Percentiles rank a stretch among this genome's conserved stretches.
These are phyloP conservation scores for Suillus tomentosus DNA, from an alignment of 768 basidiomycete genomes.

Conservation along the genomic window DNA sequence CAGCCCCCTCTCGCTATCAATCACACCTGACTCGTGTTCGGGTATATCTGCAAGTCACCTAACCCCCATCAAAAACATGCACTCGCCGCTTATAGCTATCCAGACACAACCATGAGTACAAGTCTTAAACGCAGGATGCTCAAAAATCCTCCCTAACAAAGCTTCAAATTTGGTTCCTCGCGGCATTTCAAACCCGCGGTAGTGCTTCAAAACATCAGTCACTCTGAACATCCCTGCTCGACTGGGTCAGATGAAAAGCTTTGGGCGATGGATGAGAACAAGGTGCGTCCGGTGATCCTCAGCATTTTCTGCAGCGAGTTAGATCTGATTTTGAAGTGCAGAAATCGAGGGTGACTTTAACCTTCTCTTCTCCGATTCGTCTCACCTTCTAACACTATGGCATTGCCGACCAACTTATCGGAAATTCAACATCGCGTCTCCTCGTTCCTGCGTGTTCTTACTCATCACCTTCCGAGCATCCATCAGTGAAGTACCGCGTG, in stretches of 20 bases:
- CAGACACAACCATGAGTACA: too few relatives aligned
- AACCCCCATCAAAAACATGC: too few relatives aligned
- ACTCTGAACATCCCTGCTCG: too few relatives aligned
- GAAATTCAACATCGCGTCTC: conserved; percentile 52
- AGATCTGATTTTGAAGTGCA: conserved; percentile 30
- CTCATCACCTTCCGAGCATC: conserved; percentile 45
- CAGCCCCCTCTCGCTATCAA: too few relatives aligned
- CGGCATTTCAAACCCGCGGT: too few relatives aligned
- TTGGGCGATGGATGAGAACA: conserved; percentile 80
- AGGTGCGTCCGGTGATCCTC: conserved; percentile 45
- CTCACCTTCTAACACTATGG: conserved; percentile 66
- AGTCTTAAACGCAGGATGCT: too few relatives aligned
- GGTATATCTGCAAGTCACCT: too few relatives aligned
- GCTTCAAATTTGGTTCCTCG: too few relatives aligned
- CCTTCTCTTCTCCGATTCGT: conserved; percentile 2
- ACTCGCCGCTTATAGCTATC: too few relatives aligned
- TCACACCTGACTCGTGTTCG: too few relatives aligned
- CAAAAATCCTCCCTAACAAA: too few relatives aligned
- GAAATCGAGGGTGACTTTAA: conserved; percentile 91
- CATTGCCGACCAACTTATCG: conserved; percentile 37
- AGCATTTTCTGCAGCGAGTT: conserved; percentile 2
- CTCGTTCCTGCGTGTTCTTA: conserved; percentile 54
- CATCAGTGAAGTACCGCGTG: conserved; percentile 77
- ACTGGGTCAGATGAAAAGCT: conserved; percentile 58
- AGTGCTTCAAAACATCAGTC: too few relatives aligned